Base-by-base conservation (phyloP, 2,329 filamentous ascomycete genomes). In the Xylaria multiplex region DNA sequence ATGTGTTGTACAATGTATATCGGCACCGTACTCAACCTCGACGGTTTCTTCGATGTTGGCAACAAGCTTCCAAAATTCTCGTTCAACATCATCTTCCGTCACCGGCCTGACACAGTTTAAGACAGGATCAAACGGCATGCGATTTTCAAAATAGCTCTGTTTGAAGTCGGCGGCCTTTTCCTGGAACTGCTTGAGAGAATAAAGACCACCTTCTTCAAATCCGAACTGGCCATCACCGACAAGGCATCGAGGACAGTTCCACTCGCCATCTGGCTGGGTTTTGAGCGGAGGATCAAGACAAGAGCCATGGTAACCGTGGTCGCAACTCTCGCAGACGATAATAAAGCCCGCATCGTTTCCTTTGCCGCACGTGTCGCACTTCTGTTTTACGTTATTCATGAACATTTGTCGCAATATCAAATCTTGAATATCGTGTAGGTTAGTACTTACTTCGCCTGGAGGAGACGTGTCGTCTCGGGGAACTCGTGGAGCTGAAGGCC, bases 1-100 rank as follows among this genome's bases (percentile, higher is more conserved):
- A 75, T 99, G 96, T 0, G 96, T 99, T 0, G 96, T 98, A 58
- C 94, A 97, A 78, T 99, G 96, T 59, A 99, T 97, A 74, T 99
- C 96, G 9, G 96, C 96, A 45, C 96, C 96, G 74, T 99, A 99
- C 76, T 99, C 96, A 2, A 99, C 96, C 78, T 98, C 96, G 1
- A 98, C 94, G 0, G 93, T 96, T 78, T 98, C 96, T 68, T 96
- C 95, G 57, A 97, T 85, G 74, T 94, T 96, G 54, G 96, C 93
- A 0, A 98, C 96, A 8, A 98, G 85, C 72, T 93, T 88, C 96
- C 96, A 99, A 78, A 99, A 99, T 76, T 99, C 96, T 22, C 90
- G 89, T 79, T 99, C 96, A 3, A 99, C 93, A 71, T 98, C 96
- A 69, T 98, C 94, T 77, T 99, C 96, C 0, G 92, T 94, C 35